These are phyloP conservation scores for Kluyveromyces sp. DNA, from an alignment of 1,139 yeast species.

Conservation along the genomic window DNA sequence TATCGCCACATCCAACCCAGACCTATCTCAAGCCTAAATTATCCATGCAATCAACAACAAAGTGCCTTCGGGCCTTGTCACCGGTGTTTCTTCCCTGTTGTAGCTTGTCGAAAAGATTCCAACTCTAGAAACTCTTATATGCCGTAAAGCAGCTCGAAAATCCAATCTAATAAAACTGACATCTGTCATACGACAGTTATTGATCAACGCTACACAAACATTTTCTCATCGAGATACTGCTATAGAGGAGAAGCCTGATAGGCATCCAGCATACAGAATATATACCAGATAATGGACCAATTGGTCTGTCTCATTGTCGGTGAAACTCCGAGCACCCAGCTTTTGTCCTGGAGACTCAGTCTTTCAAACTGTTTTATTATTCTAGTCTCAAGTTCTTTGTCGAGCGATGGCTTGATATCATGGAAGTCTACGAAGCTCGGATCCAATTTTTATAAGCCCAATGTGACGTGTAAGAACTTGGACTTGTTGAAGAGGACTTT, in stretches of 20 bases:
- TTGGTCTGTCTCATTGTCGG: constrained; percentile 18
- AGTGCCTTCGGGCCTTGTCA: too few relatives aligned
- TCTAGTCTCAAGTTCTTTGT: constrained; percentile 23
- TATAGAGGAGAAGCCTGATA: too few relatives aligned
- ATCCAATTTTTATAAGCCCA: constrained; percentile 28
- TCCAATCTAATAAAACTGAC: too few relatives aligned
- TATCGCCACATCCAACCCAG: too few relatives aligned
- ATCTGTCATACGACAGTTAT: constrained; percentile 5
- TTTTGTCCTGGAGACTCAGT: constrained; percentile 30
- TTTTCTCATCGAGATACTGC: too few relatives aligned
- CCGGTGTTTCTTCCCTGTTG: too few relatives aligned
- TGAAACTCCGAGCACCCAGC: constrained; percentile 28
- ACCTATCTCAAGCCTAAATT: too few relatives aligned
- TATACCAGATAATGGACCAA: constrained; percentile 2
- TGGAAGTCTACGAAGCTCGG: constrained; percentile 30
- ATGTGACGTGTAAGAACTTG: constrained; percentile 23
- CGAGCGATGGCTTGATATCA: constrained; percentile 28
- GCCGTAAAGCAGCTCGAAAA: too few relatives aligned
- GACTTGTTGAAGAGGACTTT: constrained; percentile 10
- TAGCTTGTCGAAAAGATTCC: too few relatives aligned
- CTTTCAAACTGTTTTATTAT: constrained; percentile 25
- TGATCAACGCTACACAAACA: neutral
- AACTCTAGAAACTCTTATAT: too few relatives aligned
- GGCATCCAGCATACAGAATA: too few relatives aligned
- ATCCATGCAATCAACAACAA: too few relatives aligned